These are phyloP conservation scores for Taxawa tesnikishii DNA, from an alignment of 2,329 filamentous ascomycete species.

Conservation along the genomic window DNA sequence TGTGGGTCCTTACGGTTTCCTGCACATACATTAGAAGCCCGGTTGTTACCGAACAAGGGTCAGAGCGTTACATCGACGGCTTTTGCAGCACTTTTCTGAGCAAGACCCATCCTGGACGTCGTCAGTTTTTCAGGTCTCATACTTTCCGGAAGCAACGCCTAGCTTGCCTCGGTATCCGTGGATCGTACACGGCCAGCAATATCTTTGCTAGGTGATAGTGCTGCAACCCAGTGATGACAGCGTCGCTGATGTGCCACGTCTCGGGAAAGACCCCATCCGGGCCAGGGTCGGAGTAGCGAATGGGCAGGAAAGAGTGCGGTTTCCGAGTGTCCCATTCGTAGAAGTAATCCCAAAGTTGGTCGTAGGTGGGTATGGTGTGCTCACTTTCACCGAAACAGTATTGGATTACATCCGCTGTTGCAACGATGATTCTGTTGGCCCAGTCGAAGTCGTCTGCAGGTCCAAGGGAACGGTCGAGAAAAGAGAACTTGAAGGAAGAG, in stretches of 20 bases:
- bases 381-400: conserved; percentile 45
- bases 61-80: too few relatives aligned
- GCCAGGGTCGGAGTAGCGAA: too few relatives aligned
- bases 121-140: too few relatives aligned
- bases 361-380: conserved; percentile 14
- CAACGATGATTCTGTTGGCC: conserved; percentile 49
- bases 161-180: conserved; percentile 39
- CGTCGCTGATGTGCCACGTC: conserved; percentile 46
- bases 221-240: conserved; percentile 46
- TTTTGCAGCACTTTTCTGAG: too few relatives aligned
- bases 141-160: conserved; percentile 26
- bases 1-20: conserved; percentile 31
- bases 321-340: conserved; percentile 15
- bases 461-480: conserved; percentile 39
- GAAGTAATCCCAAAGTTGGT: not conserved
- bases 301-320: conserved; percentile 18
- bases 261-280: conserved; percentile 38
- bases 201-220: conserved; percentile 48
- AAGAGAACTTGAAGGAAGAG: conserved; percentile 36
- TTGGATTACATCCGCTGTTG: conserved; percentile 51
- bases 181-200: conserved; percentile 45
- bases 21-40: conserved; percentile 28
- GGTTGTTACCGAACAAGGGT: too few relatives aligned
- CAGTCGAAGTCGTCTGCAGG: conserved; percentile 41
- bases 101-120: too few relatives aligned